These are phyloP conservation scores for Arthrobotrys pseudoclavata DNA, from an alignment of 2,329 filamentous ascomycete species.

Conservation along the genomic window DNA sequence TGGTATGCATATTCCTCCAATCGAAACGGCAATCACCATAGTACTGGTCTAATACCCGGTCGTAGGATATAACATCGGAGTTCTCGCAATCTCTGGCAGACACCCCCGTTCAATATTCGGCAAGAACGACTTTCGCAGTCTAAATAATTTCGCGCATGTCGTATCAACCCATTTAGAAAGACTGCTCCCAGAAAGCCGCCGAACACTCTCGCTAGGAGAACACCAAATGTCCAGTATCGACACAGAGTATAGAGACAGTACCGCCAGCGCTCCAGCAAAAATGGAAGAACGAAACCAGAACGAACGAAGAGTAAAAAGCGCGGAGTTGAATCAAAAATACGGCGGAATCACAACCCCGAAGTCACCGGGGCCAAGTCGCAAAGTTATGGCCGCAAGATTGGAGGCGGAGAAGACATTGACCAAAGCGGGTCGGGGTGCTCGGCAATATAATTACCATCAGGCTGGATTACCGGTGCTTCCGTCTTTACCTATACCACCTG, in stretches of 20 bases:
- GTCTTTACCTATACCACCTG: constrained; percentile 45
- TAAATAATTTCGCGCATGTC: constrained; percentile 58
- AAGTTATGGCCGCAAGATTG: constrained; percentile 28
- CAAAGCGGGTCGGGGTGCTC: not conserved
- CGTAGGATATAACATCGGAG: constrained; percentile 55
- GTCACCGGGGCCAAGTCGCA: not conserved
- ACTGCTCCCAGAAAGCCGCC: constrained; percentile 44
- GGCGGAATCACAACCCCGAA: not conserved
- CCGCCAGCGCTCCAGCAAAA: not conserved
- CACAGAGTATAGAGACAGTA: not conserved
- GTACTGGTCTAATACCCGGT: not conserved
- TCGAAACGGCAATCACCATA: not conserved
- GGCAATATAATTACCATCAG: constrained; percentile 13
- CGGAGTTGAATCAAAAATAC: not conserved
- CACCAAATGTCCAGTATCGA: not conserved
- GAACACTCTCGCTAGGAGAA: not conserved
- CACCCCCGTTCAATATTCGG: constrained; percentile 21
- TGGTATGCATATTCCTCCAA: constrained; percentile 59
- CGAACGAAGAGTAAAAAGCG: constrained; percentile 7
- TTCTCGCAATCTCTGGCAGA: constrained; percentile 38
- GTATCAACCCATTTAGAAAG: constrained; percentile 52
- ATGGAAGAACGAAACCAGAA: not conserved
- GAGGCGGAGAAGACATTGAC: constrained; percentile 43
- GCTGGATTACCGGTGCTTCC: constrained; percentile 36
- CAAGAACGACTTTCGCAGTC: constrained; percentile 50